These are phyloP conservation scores for Toxoplasma gondii DNA, from an alignment of 169 alveolate species.

Conservation along the genomic window DNA sequence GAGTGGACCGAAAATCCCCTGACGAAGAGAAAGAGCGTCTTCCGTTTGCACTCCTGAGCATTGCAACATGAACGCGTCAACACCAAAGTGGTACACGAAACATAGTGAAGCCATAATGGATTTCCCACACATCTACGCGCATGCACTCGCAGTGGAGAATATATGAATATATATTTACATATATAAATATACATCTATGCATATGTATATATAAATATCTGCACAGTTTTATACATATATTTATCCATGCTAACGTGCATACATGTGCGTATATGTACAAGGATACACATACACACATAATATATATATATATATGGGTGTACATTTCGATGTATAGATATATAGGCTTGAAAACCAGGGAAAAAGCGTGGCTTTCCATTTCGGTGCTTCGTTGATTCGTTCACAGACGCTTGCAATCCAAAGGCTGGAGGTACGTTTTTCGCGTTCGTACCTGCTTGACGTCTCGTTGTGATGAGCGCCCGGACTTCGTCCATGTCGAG, in stretches of 20 bases:
- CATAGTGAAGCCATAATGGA: not conserved
- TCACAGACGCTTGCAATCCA: not conserved
- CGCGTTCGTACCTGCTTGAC: conserved; percentile 33
- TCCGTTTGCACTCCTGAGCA: conserved; percentile 67
- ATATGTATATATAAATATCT: not conserved
- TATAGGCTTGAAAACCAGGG: not conserved
- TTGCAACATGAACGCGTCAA: not conserved
- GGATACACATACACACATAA: not conserved
- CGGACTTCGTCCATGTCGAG: conserved; percentile 28
- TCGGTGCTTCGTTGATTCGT: not conserved
- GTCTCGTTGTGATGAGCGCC: conserved; percentile 12
- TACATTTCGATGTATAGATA: not conserved
- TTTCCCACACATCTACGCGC: not conserved
- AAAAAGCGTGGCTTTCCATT: not conserved
- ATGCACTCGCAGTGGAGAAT: not conserved
- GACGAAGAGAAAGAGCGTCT: conserved; percentile 66
- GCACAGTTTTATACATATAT: not conserved
- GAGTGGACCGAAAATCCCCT: conserved; percentile 65
- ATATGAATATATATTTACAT: not conserved
- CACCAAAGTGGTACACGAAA: not conserved
- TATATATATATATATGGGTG: not conserved
- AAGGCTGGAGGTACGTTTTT: not conserved
- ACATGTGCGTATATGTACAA: not conserved
- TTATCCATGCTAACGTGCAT: not conserved
- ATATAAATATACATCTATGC: not conserved